phyloP scores from a whole-genome alignment of 805 yeast species.

The Yarrowia porcina region DNA sequence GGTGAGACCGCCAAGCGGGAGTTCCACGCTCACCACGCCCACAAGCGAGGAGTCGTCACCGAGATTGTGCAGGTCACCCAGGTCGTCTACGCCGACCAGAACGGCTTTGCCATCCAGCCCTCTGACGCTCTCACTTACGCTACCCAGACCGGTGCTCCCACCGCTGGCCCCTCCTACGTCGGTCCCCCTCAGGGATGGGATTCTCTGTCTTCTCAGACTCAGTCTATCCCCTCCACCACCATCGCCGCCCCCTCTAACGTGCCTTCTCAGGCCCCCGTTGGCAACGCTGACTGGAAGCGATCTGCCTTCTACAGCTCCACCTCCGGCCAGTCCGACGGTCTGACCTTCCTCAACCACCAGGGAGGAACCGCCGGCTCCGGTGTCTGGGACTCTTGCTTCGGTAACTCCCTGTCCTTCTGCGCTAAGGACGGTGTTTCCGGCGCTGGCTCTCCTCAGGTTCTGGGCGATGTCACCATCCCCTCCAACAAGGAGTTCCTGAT shows the following conservation, averaged over 20 bases:
- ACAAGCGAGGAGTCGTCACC: slow-evolving; percentile 67
- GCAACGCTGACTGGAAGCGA: slow-evolving; percentile 63
- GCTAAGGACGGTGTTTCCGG: slow-evolving; percentile 73
- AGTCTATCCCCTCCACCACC: slow-evolving; percentile 33
- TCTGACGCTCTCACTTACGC: slow-evolving; percentile 28
- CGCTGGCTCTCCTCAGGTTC: slow-evolving; percentile 63
- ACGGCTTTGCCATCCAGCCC: slow-evolving; percentile 26
- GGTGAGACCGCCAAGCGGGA: slow-evolving; percentile 27
- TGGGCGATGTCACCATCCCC: slow-evolving; percentile 62
- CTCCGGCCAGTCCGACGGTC: slow-evolving; percentile 68
- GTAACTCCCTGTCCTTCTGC: slow-evolving; percentile 86
- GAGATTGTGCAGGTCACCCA: slow-evolving; percentile 68
- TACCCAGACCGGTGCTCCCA: slow-evolving; percentile 29
- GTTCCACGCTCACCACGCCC: slow-evolving; percentile 47
- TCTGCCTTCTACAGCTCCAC: slow-evolving; percentile 61
- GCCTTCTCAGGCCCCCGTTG: slow-evolving; percentile 38
- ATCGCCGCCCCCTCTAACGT: slow-evolving; percentile 30
- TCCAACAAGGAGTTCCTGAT: slow-evolving; percentile 80
- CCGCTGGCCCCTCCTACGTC: slow-evolving; percentile 16
- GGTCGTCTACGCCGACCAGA: slow-evolving; percentile 28
- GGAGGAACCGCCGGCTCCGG: slow-evolving; percentile 90
- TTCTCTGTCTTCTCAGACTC: slow-evolving; percentile 31
- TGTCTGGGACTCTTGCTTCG: slow-evolving; percentile 79
- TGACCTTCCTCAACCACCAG: slow-evolving; percentile 77
- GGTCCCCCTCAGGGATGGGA: slow-evolving; percentile 25